Percentiles rank a stretch among this genome's conserved stretches.
Evolutionary conservation across 768 basidiomycete genomes (phyloP).

Genomic region (Pulveroboletus ravenelii): DNA sequence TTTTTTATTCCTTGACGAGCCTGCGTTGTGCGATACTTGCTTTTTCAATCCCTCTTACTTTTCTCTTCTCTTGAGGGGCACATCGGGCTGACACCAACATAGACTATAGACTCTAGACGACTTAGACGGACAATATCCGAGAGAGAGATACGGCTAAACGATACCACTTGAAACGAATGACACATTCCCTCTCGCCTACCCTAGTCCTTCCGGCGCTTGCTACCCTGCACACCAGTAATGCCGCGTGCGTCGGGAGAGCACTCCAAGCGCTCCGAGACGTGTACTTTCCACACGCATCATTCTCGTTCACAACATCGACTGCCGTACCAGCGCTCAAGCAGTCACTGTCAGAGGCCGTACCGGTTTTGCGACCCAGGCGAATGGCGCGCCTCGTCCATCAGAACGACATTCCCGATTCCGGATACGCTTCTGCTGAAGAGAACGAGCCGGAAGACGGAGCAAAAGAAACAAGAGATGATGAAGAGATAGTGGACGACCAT

Average conservation of each 20-base stretch:
- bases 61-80: not conserved
- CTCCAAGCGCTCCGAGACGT: constrained; percentile 44
- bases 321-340: constrained; percentile 19
- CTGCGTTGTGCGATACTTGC: constrained; percentile 14
- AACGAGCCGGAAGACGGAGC: constrained; percentile 17
- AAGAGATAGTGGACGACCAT: not conserved
- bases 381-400: constrained; percentile 32
- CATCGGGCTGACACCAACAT: not conserved
- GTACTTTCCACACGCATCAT: constrained; percentile 43
- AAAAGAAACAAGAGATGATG: constrained; percentile 17
- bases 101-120: constrained; percentile 13
- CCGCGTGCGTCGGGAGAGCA: constrained; percentile 36
- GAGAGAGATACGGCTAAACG: constrained; percentile 8
- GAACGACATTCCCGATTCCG: constrained; percentile 58
- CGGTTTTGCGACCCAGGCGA: constrained; percentile 25
- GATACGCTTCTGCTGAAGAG: constrained; percentile 72
- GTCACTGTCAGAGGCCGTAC: constrained; percentile 9
- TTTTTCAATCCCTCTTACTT: constrained; percentile 2
- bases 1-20: constrained; percentile 10
- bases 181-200: constrained; percentile 36
- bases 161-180: constrained; percentile 15
- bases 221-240: constrained; percentile 34
- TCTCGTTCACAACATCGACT: not conserved
- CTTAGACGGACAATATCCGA: constrained; percentile 7
- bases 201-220: constrained; percentile 55